These are phyloP conservation scores for Diplodia seriata DNA, from an alignment of 2,329 filamentous ascomycete genomes.

Conservation along the genomic window DNA sequence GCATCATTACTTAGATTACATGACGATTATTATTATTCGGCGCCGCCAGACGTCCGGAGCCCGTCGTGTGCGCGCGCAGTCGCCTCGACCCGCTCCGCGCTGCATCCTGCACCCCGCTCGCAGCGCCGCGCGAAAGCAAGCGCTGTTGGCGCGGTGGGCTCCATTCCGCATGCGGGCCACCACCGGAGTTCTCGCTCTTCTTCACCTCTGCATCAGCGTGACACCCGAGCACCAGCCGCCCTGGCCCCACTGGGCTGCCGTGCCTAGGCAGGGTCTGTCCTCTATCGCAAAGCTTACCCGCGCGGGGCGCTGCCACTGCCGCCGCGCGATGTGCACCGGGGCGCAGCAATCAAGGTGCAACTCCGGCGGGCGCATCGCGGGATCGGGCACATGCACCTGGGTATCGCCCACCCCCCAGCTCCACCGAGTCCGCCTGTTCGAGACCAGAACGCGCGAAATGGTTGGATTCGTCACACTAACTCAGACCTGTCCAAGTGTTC, in stretches of 20 bases:
- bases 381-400: slow-evolving; percentile 21
- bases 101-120: background rate
- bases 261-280: background rate
- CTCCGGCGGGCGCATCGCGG: slow-evolving; percentile 6
- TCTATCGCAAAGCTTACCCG: slow-evolving; percentile 9
- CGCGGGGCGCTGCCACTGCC: slow-evolving; percentile 2
- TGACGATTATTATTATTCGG: background rate
- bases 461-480: slow-evolving; percentile 13
- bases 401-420: background rate
- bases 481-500: slow-evolving; percentile 13
- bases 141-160: slow-evolving; percentile 6
- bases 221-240: background rate
- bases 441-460: background rate
- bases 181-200: background rate
- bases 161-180: slow-evolving; percentile 21
- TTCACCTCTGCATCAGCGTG: background rate
- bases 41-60: background rate
- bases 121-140: background rate
- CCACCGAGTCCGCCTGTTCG: background rate
- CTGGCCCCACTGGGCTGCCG: too few species aligned
- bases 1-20: background rate
- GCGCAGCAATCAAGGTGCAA: slow-evolving; percentile 4
- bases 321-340: background rate
- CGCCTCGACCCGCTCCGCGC: background rate
- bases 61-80: background rate